Evolutionary conservation across 192 early-diverging fungal genomes (phyloP).

Genomic region (Phlyctochytrium bullatum): DNA sequence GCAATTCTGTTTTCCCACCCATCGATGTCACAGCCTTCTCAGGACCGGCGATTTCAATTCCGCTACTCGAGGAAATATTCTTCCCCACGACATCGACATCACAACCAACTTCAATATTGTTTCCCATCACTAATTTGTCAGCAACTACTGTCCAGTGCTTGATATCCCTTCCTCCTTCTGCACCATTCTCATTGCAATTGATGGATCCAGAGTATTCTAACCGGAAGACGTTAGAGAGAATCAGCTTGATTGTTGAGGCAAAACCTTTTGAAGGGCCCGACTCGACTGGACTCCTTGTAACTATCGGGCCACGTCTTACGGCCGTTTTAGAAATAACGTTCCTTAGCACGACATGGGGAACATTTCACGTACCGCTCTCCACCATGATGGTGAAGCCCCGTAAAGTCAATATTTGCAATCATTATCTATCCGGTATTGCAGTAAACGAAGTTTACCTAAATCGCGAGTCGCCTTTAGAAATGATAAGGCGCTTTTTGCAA

Average conservation of each 20-base stretch:
- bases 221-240: constrained; percentile 5
- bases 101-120: constrained; percentile 12
- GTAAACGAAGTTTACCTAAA: constrained; percentile 40
- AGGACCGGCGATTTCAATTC: constrained; percentile 42
- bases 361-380: constrained; percentile 36
- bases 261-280: constrained; percentile 38
- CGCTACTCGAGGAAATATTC: constrained; percentile 45
- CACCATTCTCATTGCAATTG: constrained; percentile 40
- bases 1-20: constrained; percentile 20
- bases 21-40: constrained; percentile 38
- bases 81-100: constrained; percentile 31
- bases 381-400: constrained; percentile 39
- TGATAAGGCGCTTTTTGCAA: constrained; percentile 29
- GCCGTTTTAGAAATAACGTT: constrained; percentile 42
- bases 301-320: constrained; percentile 34
- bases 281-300: constrained; percentile 30
- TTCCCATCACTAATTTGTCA: constrained; percentile 48
- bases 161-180: constrained; percentile 27
- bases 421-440: constrained; percentile 31
- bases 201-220: constrained; percentile 34
- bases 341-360: constrained; percentile 32
- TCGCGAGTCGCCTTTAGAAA: constrained; percentile 27
- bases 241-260: constrained; percentile 27
- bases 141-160: constrained; percentile 18
- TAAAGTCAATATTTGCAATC: constrained; percentile 31